Conservation (phyloP, 2,329 filamentous ascomycete species). For the Xylaria hypoxylon region DNA sequence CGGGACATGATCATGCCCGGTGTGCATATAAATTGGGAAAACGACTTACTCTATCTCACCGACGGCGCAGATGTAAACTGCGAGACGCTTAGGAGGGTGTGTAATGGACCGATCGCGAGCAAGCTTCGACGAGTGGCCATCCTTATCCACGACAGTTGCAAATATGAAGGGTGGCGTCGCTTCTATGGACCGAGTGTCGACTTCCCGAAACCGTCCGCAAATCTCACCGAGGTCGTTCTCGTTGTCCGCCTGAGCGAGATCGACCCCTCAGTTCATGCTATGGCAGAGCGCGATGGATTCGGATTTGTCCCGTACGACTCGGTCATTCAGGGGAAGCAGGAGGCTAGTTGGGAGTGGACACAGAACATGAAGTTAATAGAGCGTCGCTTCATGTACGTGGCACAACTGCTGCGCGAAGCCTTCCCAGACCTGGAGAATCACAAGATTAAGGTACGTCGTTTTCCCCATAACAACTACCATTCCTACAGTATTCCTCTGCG, state of each 20-base stretch:
- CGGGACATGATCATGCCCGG: conserved; percentile 23
- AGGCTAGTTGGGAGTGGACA: conserved; percentile 31
- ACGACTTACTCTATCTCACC: conserved; percentile 37
- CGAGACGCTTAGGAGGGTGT: conserved; percentile 33
- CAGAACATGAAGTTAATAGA: conserved; percentile 37
- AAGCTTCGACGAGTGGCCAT: conserved; percentile 35
- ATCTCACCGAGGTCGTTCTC: conserved; percentile 32
- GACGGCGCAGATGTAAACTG: conserved; percentile 33
- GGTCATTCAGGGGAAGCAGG: conserved; percentile 20
- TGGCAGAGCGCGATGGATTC: conserved; percentile 32
- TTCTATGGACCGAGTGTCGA: conserved; percentile 34
- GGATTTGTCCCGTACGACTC: conserved; percentile 36
- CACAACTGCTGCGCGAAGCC: conserved; percentile 33
- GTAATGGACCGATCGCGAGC: conserved; percentile 28
- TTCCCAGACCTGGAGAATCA: conserved; percentile 32
- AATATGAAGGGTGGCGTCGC: conserved; percentile 31
- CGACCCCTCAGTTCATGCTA: background rate
- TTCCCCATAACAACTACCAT: background rate
- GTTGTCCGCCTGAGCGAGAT: conserved; percentile 29
- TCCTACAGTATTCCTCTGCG: background rate
- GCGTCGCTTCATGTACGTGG: conserved; percentile 33
- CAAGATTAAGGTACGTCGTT: conserved; percentile 33
- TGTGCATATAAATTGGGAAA: conserved; percentile 37
- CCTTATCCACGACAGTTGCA: conserved; percentile 35
- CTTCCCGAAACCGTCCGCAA: conserved; percentile 28